Evolutionary conservation across 1,139 yeast genomes (phyloP), one percentile per base, ranked within the genome.

Genomic region (Pichia sp.): DNA sequence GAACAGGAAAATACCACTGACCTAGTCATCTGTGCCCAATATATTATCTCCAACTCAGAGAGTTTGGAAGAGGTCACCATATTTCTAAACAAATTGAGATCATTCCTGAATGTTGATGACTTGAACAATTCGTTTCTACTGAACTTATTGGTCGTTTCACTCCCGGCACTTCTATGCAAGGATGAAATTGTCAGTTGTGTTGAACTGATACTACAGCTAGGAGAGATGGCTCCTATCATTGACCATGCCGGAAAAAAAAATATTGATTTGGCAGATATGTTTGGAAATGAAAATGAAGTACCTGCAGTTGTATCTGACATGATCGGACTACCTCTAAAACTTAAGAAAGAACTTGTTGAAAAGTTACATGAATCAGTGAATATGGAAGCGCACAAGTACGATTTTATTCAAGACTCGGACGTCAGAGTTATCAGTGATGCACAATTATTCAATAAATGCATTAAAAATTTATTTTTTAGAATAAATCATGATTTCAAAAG

Each of bases 391-490:
- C 18, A n/a, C 21, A 50, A 44, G 30, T 55, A 44, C 23, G 43
- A 43, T n/a, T 55, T 51, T 45, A 26, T 26, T 18, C 26, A 37
- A 13, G 25, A 26, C 4, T 5, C 25, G 8, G 4, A 12, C 22
- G 13, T 2, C 23, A 13, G 8, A 3, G 13, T 23, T 2, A n/a
- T 30, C 16, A 22, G 12, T 19, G 25, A 13, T n/a, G 36, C 44
- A 3, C 37, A 44, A 9, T 23, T 58, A 1, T 58, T 59, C 41
- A 48, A 49, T n/a, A 31, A 39, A 8, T 62, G 60, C 48, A 58
- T 61, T 19, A 60, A 57, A 44, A 49, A 60, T 9, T 50, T 63
- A 18, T 46, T 63, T 1, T 36, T 62, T n/a, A 54, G 49, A 41
- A 31, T 58, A 1, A 64, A 63, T 40, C 36, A 48, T 13, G 50